Evolutionary conservation across 176 grass and related monocot species (phyloP).

Genomic region (Neostapfia colusana): DNA sequence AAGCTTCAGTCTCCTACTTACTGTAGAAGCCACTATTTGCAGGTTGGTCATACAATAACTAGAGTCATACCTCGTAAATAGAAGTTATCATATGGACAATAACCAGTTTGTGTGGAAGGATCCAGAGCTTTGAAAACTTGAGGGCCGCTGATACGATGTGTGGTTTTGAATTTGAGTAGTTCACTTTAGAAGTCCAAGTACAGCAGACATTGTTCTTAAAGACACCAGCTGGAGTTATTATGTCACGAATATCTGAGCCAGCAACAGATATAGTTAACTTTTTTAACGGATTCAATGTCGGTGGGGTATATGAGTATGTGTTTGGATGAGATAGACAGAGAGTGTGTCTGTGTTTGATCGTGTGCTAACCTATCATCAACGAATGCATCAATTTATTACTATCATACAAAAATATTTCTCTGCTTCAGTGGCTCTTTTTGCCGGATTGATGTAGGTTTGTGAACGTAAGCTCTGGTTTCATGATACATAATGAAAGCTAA

Average conservation of each 20-base stretch:
- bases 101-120: conserved; percentile 8
- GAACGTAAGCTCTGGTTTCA: background rate
- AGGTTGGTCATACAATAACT: background rate
- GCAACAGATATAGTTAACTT: conserved; percentile 3
- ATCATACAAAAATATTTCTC: background rate
- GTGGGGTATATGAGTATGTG: background rate
- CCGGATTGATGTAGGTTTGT: background rate
- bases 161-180: conserved; percentile 19
- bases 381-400: background rate
- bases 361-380: background rate
- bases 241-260: background rate
- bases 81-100: conserved; percentile 21
- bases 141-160: conserved; percentile 4
- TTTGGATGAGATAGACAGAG: background rate
- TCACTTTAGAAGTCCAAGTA: conserved; percentile 6
- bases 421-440: background rate
- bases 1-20: conserved; percentile 35
- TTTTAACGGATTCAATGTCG: background rate
- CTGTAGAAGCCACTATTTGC: background rate
- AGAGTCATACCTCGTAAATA: conserved; percentile 26
- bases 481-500: background rate
- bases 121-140: background rate
- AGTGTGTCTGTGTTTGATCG: background rate
- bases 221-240: background rate
- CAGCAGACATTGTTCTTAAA: conserved; percentile 11